These are phyloP conservation scores for Alectoria sarmentosa DNA, from an alignment of 495 filamentous ascomycete genomes.

Conservation along the genomic window DNA sequence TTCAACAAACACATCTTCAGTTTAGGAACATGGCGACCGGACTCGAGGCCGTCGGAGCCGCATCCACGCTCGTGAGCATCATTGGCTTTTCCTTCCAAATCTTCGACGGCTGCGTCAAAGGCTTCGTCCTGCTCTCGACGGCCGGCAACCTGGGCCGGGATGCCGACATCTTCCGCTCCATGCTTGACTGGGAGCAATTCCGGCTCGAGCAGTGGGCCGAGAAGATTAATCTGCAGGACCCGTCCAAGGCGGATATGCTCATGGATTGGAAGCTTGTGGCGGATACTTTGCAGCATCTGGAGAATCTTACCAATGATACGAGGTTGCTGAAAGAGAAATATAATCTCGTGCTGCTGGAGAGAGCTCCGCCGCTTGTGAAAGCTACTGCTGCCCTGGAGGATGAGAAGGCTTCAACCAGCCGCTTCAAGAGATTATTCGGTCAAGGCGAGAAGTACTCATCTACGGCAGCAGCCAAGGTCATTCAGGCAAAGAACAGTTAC, in stretches of 20 bases:
- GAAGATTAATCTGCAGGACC: conserved; percentile 21
- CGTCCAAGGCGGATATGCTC: conserved; percentile 20
- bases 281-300: conserved; percentile 24
- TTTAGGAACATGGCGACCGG: not conserved
- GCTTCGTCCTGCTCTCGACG: conserved; percentile 28
- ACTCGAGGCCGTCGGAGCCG: conserved; percentile 19
- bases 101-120: conserved; percentile 28
- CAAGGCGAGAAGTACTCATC: conserved; percentile 12
- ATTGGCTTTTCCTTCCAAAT: conserved; percentile 21
- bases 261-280: conserved; percentile 29
- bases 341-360: conserved; percentile 19
- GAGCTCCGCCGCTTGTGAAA: not conserved
- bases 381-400: not conserved
- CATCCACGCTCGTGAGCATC: conserved; percentile 16
- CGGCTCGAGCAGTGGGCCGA: conserved; percentile 28
- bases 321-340: conserved; percentile 22
- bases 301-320: conserved; percentile 23
- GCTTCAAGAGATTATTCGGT: conserved; percentile 22
- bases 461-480: conserved; percentile 25
- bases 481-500: conserved; percentile 23
- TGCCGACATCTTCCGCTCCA: conserved; percentile 25
- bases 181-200: conserved; percentile 30
- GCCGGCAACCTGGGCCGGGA: conserved; percentile 28
- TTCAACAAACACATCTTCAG: not conserved
- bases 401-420: conserved; percentile 5